Conservation (phyloP, 345 rosid genomes). For the Diplotaxis tenuifolia region DNA sequence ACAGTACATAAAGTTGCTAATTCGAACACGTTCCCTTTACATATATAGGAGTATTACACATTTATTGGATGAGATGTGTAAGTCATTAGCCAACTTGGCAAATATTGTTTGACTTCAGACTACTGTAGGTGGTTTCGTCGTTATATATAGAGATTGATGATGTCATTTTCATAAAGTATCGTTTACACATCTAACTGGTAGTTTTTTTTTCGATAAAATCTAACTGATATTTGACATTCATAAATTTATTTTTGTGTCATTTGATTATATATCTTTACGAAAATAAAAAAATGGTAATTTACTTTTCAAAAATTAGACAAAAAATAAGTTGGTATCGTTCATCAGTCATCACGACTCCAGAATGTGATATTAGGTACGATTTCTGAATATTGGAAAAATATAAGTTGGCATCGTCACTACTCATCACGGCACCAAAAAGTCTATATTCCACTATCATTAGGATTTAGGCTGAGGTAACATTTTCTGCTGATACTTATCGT, state of each 20-base stretch:
- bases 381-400: background rate
- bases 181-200: too few species aligned
- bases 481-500: background rate
- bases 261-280: background rate
- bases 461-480: constrained; percentile 9
- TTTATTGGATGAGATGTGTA: too few species aligned
- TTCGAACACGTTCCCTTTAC: too few species aligned
- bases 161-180: too few species aligned
- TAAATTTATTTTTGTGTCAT: background rate
- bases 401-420: background rate
- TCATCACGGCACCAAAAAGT: constrained; percentile 20
- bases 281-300: background rate
- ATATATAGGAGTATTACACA: too few species aligned
- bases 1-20: too few species aligned
- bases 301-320: background rate
- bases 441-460: constrained; percentile 18
- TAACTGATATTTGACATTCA: background rate
- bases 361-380: constrained; percentile 25
- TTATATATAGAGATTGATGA: too few species aligned
- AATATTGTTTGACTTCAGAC: too few species aligned
- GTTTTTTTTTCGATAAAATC: too few species aligned
- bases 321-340: background rate
- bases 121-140: too few species aligned
- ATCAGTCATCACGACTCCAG: constrained; percentile 11
- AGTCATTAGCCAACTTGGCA: too few species aligned